Conservation (phyloP, 2,329 filamentous ascomycete genomes). For the Alternaria rosae region DNA sequence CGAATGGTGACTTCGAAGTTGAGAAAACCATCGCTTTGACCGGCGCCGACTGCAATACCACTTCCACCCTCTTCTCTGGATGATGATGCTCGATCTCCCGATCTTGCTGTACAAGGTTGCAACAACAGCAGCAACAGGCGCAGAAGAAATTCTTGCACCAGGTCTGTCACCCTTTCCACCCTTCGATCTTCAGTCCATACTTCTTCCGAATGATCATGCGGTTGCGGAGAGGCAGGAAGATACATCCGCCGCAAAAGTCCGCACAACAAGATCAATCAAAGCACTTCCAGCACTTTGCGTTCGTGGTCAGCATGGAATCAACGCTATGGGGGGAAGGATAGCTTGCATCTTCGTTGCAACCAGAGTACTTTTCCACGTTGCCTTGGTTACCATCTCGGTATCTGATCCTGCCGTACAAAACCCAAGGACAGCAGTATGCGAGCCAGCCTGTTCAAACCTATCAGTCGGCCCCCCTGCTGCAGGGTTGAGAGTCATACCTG, state of each 20-base stretch:
- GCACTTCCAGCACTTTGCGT: background rate
- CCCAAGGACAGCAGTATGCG: background rate
- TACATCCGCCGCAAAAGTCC: background rate
- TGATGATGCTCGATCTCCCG: background rate
- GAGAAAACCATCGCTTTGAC: background rate
- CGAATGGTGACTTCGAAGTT: background rate
- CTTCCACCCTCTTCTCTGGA: background rate
- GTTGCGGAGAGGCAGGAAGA: background rate
- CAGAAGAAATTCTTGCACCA: too few species aligned
- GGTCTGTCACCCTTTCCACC: too few species aligned
- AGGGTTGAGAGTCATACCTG: background rate
- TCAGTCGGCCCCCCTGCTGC: rapidly evolving
- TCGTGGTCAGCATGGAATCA: background rate
- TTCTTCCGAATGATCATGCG: background rate
- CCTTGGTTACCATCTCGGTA: background rate
- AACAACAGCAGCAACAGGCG: background rate
- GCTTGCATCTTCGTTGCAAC: background rate
- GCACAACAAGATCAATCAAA: background rate
- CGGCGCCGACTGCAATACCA: background rate
- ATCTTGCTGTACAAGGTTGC: background rate
- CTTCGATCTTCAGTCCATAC: background rate
- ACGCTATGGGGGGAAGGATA: background rate
- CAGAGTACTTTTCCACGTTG: background rate
- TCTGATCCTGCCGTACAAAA: background rate
- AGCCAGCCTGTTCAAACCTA: background rate